Conservation (phyloP, 257 asterid species). For the Capsicum rhomboideum region DNA sequence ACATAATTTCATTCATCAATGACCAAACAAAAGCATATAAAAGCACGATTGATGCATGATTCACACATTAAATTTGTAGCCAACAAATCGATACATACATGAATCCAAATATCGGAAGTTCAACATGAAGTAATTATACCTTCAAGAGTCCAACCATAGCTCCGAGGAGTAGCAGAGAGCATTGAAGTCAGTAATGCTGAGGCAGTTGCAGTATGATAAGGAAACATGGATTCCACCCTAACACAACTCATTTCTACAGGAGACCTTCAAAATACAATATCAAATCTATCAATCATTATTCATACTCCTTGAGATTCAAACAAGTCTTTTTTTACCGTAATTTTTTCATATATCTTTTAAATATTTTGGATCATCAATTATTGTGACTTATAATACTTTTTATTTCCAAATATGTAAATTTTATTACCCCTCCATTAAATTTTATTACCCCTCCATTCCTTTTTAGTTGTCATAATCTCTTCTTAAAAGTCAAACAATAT, state of each 20-base stretch:
- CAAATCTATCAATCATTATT: background rate
- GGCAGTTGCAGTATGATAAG: constrained; percentile 16
- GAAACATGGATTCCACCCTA: constrained; percentile 15
- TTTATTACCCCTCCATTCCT: too few species aligned
- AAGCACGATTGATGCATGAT: background rate
- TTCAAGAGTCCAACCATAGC: constrained; percentile 21
- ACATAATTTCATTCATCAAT: background rate
- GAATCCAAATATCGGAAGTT: background rate
- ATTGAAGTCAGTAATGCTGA: constrained; percentile 20
- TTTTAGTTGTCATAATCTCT: too few species aligned
- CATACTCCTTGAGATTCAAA: background rate
- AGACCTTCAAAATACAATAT: constrained; percentile 4
- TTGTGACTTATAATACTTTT: too few species aligned
- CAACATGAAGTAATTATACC: background rate
- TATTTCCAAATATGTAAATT: too few species aligned
- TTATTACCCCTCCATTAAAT: too few species aligned
- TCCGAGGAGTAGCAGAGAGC: constrained; percentile 16
- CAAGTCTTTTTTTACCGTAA: too few species aligned
- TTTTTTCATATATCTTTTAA: too few species aligned
- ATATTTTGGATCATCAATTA: too few species aligned
- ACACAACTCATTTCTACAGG: constrained; percentile 18
- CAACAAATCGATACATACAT: background rate
- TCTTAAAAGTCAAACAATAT: too few species aligned
- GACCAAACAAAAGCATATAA: background rate
- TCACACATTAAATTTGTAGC: background rate